phyloP scores from a whole-genome alignment of 257 asterid species.

The Apocynum venetum region DNA sequence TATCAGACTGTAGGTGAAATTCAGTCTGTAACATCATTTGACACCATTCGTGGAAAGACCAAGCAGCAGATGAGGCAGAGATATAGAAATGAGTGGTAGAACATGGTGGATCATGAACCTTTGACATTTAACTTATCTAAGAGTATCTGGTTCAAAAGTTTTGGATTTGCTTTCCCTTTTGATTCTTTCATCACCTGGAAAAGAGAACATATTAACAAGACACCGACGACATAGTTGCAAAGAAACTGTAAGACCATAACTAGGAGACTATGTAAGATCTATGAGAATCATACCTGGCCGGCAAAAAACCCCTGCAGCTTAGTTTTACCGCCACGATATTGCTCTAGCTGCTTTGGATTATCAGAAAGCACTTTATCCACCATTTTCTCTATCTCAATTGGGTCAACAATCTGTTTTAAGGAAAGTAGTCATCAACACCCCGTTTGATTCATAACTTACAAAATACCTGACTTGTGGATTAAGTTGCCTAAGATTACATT shows the following conservation, averaged over 20 bases:
- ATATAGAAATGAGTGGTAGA: background rate
- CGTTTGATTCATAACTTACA: background rate
- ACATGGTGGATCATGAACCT: slow-evolving; percentile 29
- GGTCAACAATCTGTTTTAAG: slow-evolving; percentile 67
- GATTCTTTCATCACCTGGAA: slow-evolving; percentile 85
- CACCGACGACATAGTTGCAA: background rate
- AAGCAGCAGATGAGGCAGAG: background rate
- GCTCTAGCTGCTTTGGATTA: slow-evolving; percentile 82
- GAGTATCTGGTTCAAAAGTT: slow-evolving; percentile 78
- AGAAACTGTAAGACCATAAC: background rate
- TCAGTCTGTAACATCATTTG: background rate
- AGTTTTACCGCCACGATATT: slow-evolving; percentile 85
- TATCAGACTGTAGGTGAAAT: background rate
- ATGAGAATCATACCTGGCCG: slow-evolving; percentile 67
- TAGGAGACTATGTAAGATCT: slow-evolving; percentile 1
- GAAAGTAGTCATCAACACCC: background rate
- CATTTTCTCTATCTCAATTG: slow-evolving; percentile 79
- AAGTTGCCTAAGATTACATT: no score
- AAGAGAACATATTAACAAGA: background rate
- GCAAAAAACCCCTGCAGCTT: slow-evolving; percentile 93
- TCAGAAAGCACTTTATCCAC: slow-evolving; percentile 75
- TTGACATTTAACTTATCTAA: slow-evolving; percentile 57
- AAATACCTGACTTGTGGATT: background rate
- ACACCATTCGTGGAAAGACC: background rate
- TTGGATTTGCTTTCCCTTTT: slow-evolving; percentile 93